Conservation (phyloP, 495 filamentous ascomycete genomes). For the Friedmanniomyces endolithicus region DNA sequence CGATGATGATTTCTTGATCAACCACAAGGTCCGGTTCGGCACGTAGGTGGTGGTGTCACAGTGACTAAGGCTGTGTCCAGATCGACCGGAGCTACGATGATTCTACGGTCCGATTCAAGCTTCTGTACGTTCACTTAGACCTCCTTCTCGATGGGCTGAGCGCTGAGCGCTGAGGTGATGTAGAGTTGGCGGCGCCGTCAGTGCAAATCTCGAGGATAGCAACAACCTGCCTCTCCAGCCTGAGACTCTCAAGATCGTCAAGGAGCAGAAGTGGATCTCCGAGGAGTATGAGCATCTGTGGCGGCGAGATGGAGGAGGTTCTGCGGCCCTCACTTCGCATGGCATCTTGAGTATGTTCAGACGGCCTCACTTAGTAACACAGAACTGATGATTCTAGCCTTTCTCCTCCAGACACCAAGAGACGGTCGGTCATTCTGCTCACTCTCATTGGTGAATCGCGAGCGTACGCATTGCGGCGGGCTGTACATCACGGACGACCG, state of each 20-base stretch:
- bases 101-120: slow-evolving; percentile 18
- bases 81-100: slow-evolving; percentile 16
- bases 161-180: not conserved
- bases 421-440: slow-evolving; percentile 21
- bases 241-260: slow-evolving; percentile 6
- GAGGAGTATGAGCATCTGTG: slow-evolving; percentile 22
- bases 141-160: not conserved
- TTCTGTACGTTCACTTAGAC: slow-evolving; percentile 8
- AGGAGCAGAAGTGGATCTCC: slow-evolving; percentile 16
- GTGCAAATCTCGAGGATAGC: slow-evolving; percentile 15
- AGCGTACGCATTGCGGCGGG: slow-evolving; percentile 16
- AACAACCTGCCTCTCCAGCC: slow-evolving; percentile 7
- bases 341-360: slow-evolving; percentile 11
- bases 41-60: not conserved
- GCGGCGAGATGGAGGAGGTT: slow-evolving; percentile 19
- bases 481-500: slow-evolving; percentile 12
- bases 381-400: slow-evolving; percentile 5
- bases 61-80: not conserved
- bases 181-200: slow-evolving; percentile 13
- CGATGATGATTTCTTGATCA: slow-evolving; percentile 17
- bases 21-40: slow-evolving; percentile 11
- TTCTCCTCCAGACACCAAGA: slow-evolving; percentile 19
- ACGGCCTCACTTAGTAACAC: not conserved
- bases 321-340: slow-evolving; percentile 11
- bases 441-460: slow-evolving; percentile 19